Evolutionary conservation across 768 basidiomycete species (phyloP).

Genomic region (Serendipita indica): DNA sequence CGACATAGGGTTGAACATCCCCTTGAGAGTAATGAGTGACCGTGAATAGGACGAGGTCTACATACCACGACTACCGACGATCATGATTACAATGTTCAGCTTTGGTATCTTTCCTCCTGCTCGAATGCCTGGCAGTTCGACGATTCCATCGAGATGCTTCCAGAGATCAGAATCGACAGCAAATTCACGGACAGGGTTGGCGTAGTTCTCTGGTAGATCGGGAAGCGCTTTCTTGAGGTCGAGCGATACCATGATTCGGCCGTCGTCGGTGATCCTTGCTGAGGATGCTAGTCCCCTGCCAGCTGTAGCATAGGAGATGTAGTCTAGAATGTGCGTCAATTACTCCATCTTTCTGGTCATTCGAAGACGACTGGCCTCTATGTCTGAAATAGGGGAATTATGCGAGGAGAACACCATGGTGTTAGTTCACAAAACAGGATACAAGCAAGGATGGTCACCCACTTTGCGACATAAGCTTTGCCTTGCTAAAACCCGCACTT

Average conservation of each 20-base stretch:
- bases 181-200: constrained; percentile 34
- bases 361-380: too few species aligned
- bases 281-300: constrained; percentile 31
- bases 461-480: too few species aligned
- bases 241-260: constrained; percentile 33
- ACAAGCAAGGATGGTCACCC: too few species aligned
- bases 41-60: background rate
- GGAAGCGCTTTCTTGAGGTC: constrained; percentile 36
- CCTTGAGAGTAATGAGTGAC: constrained; percentile 23
- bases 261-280: constrained; percentile 30
- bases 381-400: too few species aligned
- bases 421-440: too few species aligned
- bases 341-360: too few species aligned
- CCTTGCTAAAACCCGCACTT: too few species aligned
- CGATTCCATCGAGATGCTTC: constrained; percentile 4
- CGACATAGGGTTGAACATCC: constrained; percentile 53
- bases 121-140: background rate
- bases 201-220: constrained; percentile 35
- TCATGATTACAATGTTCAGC: constrained; percentile 49
- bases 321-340: too few species aligned
- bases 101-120: constrained; percentile 16
- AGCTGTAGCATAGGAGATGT: background rate
- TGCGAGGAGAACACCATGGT: too few species aligned
- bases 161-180: constrained; percentile 25
- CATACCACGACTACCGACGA: constrained; percentile 49